A percentile compares a stretch with the other conserved stretches of the same genome.
These are phyloP conservation scores for Cucurbita ficifolia DNA, from an alignment of 306 rosid genomes.

Conservation along the genomic window DNA sequence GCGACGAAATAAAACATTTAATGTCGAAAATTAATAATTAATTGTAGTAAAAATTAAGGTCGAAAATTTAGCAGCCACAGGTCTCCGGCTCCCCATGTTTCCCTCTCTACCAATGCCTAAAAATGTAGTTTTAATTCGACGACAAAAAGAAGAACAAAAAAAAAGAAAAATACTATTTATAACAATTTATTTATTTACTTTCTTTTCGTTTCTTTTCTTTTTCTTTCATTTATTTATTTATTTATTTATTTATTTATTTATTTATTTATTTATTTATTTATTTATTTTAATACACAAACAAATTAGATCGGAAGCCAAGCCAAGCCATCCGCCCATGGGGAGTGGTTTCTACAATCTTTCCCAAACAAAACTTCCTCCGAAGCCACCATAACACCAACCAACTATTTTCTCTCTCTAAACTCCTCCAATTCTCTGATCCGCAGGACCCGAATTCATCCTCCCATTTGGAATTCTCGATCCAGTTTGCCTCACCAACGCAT, in stretches of 20 bases:
- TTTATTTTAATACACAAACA: not conserved
- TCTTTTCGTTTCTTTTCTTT: too few relatives aligned
- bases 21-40: not conserved
- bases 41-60: not conserved
- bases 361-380: not conserved
- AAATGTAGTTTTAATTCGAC: constrained; percentile 16
- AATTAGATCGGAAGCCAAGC: constrained; percentile 6
- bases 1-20: too few relatives aligned
- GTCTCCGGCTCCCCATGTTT: not conserved
- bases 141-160: not conserved
- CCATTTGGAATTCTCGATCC: not conserved
- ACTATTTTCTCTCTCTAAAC: constrained; percentile 6
- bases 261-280: not conserved
- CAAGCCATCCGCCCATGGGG: constrained; percentile 1
- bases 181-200: not conserved
- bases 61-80: not conserved
- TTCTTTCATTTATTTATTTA: not conserved
- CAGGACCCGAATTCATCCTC: not conserved
- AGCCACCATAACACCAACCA: not conserved
- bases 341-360: not conserved
- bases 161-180: not conserved
- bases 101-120: not conserved
- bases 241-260: not conserved
- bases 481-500: not conserved
- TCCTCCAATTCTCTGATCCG: not conserved